Evolutionary conservation across 2,329 filamentous ascomycete species (phyloP).

Genomic region (Calonectria leucothoes): DNA sequence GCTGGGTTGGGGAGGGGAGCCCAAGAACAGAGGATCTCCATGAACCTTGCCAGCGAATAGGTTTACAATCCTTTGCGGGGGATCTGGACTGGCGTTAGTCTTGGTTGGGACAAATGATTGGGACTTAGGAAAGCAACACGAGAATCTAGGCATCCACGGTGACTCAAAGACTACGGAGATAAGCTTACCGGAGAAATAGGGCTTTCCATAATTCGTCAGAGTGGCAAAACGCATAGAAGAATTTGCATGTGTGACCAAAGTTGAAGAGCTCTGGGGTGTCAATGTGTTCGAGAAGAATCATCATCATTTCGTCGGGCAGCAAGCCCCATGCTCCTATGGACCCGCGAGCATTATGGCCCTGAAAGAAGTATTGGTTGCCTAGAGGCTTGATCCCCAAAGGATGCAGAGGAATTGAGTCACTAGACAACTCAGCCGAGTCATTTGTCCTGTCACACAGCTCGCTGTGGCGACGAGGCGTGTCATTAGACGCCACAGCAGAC

Average conservation of each 20-base stretch:
- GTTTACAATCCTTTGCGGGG: slow-evolving; percentile 45
- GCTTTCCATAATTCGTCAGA: slow-evolving; percentile 91
- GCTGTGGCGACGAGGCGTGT: slow-evolving; percentile 24
- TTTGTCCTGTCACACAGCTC: slow-evolving; percentile 35
- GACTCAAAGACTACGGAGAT: slow-evolving; percentile 14
- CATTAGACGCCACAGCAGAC: slow-evolving; percentile 25
- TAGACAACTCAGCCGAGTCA: slow-evolving; percentile 40
- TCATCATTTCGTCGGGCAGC: slow-evolving; percentile 85
- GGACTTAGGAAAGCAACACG: slow-evolving; percentile 18
- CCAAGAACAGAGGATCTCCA: slow-evolving; percentile 85
- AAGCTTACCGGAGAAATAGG: slow-evolving; percentile 84
- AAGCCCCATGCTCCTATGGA: slow-evolving; percentile 73
- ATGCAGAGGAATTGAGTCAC: slow-evolving; percentile 76
- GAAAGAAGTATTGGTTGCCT: slow-evolving; percentile 82
- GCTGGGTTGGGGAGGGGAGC: slow-evolving; percentile 54
- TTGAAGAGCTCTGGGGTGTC: slow-evolving; percentile 70
- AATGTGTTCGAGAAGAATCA: slow-evolving; percentile 80
- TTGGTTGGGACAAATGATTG: not conserved
- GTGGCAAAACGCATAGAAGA: slow-evolving; percentile 85
- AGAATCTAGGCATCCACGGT: slow-evolving; percentile 11
- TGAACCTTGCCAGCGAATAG: slow-evolving; percentile 76
- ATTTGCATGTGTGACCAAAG: slow-evolving; percentile 84
- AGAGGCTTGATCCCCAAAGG: slow-evolving; percentile 87
- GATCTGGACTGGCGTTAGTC: slow-evolving; percentile 40
- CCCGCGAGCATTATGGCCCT: slow-evolving; percentile 73